Evolutionary conservation across 305 asterid genomes (phyloP), one percentile per base, ranked within the genome.

Genomic region (Fraxinus floribunda): DNA sequence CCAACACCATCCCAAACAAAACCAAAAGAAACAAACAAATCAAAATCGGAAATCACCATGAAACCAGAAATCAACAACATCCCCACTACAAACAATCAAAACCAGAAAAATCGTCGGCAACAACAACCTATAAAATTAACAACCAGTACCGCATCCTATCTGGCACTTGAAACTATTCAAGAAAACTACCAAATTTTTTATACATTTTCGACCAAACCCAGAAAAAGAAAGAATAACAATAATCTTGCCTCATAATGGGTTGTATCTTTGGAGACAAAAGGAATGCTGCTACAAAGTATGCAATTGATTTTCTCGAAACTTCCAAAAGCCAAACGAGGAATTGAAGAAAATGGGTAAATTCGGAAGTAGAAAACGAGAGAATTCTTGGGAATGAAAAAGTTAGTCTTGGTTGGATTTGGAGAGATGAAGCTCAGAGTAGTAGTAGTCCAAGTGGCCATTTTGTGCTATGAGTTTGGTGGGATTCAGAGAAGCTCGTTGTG

Each of bases 221-320:
- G 15, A 24, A 8, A 64, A n/a, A 8, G 66, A 74, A 57, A n/a
- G 49, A 75, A 15, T 2, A 57, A 15, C 3, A 15, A 34, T 24
- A 68, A 44, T 52, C 30, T 7, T 87, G 91, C 98, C 98, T 94
- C 97, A 64, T 93, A 93, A 41, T 89, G 90, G 77, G 95, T 94
- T 55, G 95, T 88, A 24, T 44, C 78, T 0, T 94, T 75, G 84
- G 97, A 92, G 82, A 87, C 87, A 76, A 85, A 81, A 16, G 94
- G 93, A 77, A 72, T 80, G 87, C 84, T 80, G 86, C 89, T 82
- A 79, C 97, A 89, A 60, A 83, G 52, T 9, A 77, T 73, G 83
- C 83, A 85, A 41, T 78, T 86, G 52, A 73, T 79, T 79, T 79
- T 88, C 87, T 83, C 86, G 84, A 64, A 18, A 55, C 29, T 55